Conservation (phyloP, 148 eudicot species). For the Simmondsia chinensis region DNA sequence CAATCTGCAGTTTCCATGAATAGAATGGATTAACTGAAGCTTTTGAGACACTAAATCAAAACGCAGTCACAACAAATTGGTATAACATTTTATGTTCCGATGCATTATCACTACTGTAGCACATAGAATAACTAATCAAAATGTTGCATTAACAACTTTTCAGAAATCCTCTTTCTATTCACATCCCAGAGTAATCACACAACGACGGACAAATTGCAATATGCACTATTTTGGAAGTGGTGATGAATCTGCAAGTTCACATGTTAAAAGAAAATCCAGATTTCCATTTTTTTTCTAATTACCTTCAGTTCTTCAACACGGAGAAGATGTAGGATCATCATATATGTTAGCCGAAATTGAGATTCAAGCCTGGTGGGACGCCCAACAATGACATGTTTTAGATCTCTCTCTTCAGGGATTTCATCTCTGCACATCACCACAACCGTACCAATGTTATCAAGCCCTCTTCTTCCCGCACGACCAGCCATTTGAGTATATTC, state of each 20-base stretch:
- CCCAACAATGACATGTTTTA: slow-evolving; percentile 71
- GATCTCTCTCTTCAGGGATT: slow-evolving; percentile 74
- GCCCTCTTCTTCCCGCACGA: slow-evolving; percentile 99
- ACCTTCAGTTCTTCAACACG: slow-evolving; percentile 99
- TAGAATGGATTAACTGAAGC: too few relatives aligned
- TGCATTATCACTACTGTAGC: too few relatives aligned
- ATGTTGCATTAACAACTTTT: too few relatives aligned
- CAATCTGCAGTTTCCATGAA: slow-evolving; percentile 74
- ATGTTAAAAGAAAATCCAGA: neutral
- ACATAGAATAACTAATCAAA: too few relatives aligned
- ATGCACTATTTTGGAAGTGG: too few relatives aligned
- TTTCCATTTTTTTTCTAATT: slow-evolving; percentile 1
- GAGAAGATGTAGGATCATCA: slow-evolving; percentile 93
- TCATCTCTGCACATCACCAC: slow-evolving; percentile 92
- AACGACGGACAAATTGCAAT: too few relatives aligned
- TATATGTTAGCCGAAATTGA: slow-evolving; percentile 93
- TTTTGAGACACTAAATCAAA: too few relatives aligned
- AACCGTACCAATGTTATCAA: slow-evolving; percentile 94
- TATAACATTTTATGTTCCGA: too few relatives aligned
- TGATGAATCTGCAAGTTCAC: neutral
- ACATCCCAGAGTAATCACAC: too few relatives aligned
- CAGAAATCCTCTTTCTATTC: too few relatives aligned
- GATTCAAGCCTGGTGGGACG: slow-evolving; percentile 95
- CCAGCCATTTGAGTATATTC: slow-evolving; percentile 99
- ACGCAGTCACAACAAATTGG: too few relatives aligned